Percentiles rank a stretch among this genome's conserved stretches.
phyloP scores from a whole-genome alignment of 1,284 basidiomycete genomes.

The Cryptococcus sp. region DNA sequence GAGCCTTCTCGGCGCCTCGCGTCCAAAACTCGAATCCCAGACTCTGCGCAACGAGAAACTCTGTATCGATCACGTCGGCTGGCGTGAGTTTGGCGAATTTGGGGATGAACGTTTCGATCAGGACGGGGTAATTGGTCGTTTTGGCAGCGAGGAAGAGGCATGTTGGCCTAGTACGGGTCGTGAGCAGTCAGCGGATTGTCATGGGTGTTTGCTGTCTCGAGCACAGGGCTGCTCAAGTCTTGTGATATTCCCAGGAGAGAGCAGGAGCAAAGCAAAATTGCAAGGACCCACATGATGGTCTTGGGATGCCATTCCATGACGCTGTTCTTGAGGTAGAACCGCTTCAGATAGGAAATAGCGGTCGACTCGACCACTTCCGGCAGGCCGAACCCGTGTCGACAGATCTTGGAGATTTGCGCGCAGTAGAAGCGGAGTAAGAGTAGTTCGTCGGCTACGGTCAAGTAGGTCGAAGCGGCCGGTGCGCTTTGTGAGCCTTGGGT shows the following conservation, averaged over 20 bases:
- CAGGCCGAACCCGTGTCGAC: slow-evolving; percentile 74
- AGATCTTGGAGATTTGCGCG: slow-evolving; percentile 80
- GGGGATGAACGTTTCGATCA: slow-evolving; percentile 77
- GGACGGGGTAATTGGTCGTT: slow-evolving; percentile 90
- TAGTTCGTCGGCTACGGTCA: slow-evolving; percentile 79
- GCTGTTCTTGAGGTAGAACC: slow-evolving; percentile 96
- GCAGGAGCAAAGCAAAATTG: no score
- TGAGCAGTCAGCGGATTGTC: background rate
- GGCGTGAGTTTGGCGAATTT: slow-evolving; percentile 76
- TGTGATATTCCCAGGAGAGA: no score
- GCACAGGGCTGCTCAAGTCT: no score
- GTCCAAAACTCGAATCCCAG: slow-evolving; percentile 90
- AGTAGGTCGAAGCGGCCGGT: slow-evolving; percentile 59
- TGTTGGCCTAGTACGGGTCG: slow-evolving; percentile 70
- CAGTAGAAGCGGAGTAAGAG: slow-evolving; percentile 87
- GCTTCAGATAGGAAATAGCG: slow-evolving; percentile 86
- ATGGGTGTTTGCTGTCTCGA: no score
- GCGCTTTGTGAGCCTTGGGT: background rate
- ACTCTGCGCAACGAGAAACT: slow-evolving; percentile 93
- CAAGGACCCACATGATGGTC: slow-evolving; percentile 79
- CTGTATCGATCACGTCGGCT: slow-evolving; percentile 83
- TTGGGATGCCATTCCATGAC: slow-evolving; percentile 99
- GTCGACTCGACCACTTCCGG: slow-evolving; percentile 92
- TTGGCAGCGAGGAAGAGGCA: slow-evolving; percentile 94
- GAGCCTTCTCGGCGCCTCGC: slow-evolving; percentile 83